Conservation (phyloP, 768 basidiomycete genomes). For the Mycena pura region DNA sequence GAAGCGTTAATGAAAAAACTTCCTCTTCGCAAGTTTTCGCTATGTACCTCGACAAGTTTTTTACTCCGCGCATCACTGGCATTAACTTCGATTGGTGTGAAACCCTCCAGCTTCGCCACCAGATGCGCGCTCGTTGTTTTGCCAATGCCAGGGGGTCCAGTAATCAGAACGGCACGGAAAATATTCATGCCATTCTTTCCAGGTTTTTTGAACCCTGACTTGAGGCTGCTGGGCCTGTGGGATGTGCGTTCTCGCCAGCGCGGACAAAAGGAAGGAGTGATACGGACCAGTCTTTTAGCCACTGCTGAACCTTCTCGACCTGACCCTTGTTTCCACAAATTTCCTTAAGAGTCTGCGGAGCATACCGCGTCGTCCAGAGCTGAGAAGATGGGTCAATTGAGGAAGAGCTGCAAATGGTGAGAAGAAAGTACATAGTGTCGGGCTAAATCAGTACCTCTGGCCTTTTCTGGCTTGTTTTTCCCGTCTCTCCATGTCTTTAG, state of each 20-base stretch:
- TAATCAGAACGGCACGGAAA: slow-evolving; percentile 87
- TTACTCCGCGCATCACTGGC: slow-evolving; percentile 96
- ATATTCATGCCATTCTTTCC: slow-evolving; percentile 90
- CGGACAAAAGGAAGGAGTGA: background rate
- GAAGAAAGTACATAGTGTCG: background rate
- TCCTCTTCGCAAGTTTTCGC: background rate
- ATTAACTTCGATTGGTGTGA: slow-evolving; percentile 93
- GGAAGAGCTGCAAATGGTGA: slow-evolving; percentile 30
- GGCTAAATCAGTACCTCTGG: slow-evolving; percentile 27
- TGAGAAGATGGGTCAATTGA: slow-evolving; percentile 60
- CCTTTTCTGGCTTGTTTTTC: slow-evolving; percentile 62
- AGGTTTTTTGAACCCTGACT: slow-evolving; percentile 88
- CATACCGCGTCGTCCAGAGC: slow-evolving; percentile 96
- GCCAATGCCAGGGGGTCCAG: slow-evolving; percentile 95
- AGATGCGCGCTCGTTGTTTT: slow-evolving; percentile 97
- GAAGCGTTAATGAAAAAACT: background rate
- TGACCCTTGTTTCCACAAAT: slow-evolving; percentile 94
- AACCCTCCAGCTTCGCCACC: slow-evolving; percentile 88
- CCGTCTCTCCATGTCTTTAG: slow-evolving; percentile 78
- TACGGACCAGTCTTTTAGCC: slow-evolving; percentile 87
- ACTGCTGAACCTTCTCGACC: slow-evolving; percentile 86
- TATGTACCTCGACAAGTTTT: slow-evolving; percentile 88
- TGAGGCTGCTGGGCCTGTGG: slow-evolving; percentile 74
- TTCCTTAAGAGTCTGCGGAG: slow-evolving; percentile 85
- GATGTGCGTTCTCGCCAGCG: background rate